A percentile compares a stretch with the other conserved stretches of the same genome.
These are phyloP conservation scores for Excoecaria agallocha DNA, from an alignment of 345 rosid genomes.

Conservation along the genomic window DNA sequence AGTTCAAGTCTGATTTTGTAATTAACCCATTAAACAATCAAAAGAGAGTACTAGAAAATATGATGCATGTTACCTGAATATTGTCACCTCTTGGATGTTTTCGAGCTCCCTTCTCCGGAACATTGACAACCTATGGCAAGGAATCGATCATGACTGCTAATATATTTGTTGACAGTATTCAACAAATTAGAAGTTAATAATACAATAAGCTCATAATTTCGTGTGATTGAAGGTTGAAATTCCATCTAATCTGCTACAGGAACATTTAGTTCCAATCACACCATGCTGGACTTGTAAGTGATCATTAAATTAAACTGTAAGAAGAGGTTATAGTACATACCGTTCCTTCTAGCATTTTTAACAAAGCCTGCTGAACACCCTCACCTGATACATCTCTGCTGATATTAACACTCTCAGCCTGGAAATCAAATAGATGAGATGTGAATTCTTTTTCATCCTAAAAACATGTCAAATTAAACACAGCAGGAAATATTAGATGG, in stretches of 20 bases:
- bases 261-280: not conserved
- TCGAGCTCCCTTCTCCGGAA: conserved; percentile 98
- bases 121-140: conserved; percentile 75
- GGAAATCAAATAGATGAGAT: conserved; percentile 22
- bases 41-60: not conserved
- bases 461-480: not conserved
- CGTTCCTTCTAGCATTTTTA: conserved; percentile 99
- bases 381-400: conserved; percentile 99
- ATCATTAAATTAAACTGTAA: not conserved
- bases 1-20: too few relatives aligned
- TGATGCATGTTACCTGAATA: conserved; percentile 64
- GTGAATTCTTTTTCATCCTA: not conserved
- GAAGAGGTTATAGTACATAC: conserved; percentile 45
- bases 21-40: not conserved
- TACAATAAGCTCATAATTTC: conserved; percentile 2
- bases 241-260: not conserved
- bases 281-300: not conserved
- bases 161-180: not conserved
- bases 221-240: not conserved
- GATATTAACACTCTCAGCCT: conserved; percentile 96
- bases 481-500: not conserved
- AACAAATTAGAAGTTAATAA: not conserved
- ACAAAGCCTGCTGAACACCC: conserved; percentile 97
- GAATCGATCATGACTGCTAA: conserved; percentile 9
- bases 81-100: conserved; percentile 99